phyloP scores from a whole-genome alignment of 2,329 filamentous ascomycete genomes.

The Furcasterigmium sp. region DNA sequence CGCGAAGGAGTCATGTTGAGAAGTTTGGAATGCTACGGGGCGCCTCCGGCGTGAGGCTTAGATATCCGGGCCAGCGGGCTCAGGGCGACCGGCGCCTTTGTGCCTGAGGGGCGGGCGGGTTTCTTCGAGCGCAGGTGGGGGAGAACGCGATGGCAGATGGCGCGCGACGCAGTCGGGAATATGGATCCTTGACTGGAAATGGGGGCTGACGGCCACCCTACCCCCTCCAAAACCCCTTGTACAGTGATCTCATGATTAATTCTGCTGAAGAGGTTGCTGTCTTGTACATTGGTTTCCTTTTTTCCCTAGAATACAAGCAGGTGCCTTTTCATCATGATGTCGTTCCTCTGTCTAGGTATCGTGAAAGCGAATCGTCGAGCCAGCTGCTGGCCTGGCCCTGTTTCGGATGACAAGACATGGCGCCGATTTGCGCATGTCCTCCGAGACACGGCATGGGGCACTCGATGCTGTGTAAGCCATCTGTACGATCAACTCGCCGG shows the following conservation, averaged over 20 bases:
- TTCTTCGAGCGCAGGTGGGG: neutral
- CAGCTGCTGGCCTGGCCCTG: too few relatives aligned
- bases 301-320: conserved; percentile 15
- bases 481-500: too few relatives aligned
- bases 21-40: conserved; percentile 4
- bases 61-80: neutral
- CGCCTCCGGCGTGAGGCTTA: neutral
- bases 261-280: conserved; percentile 22
- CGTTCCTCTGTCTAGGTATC: too few relatives aligned
- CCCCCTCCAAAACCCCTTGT: conserved; percentile 29
- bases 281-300: conserved; percentile 21
- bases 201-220: conserved; percentile 18
- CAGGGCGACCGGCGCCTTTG: too few relatives aligned
- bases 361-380: too few relatives aligned
- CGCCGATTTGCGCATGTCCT: too few relatives aligned
- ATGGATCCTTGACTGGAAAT: too few relatives aligned
- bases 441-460: too few relatives aligned
- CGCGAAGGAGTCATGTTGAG: too few relatives aligned
- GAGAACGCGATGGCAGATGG: neutral
- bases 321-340: conserved; percentile 8
- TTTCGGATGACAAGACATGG: too few relatives aligned
- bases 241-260: conserved; percentile 37
- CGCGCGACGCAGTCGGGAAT: neutral
- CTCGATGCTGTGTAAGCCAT: too few relatives aligned
- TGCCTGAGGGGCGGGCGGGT: conserved; percentile 1